phyloP scores from a whole-genome alignment of 2,329 filamentous ascomycete species.

The Xylaria arbuscula region DNA sequence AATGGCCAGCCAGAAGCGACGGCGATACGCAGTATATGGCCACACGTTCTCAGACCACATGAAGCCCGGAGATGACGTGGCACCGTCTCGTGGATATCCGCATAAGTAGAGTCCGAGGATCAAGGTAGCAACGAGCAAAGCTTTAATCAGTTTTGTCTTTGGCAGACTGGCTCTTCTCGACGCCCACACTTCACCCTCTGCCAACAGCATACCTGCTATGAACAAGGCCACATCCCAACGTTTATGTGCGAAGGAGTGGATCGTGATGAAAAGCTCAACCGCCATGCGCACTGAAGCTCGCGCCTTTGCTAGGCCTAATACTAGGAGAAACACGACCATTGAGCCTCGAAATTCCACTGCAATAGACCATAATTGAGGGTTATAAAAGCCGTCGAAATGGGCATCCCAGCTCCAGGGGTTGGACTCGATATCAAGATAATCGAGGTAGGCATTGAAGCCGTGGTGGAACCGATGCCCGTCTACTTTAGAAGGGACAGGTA shows the following conservation, averaged over 20 bases:
- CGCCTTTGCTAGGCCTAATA: conserved; percentile 47
- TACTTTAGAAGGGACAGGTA: conserved; percentile 43
- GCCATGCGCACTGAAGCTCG: conserved; percentile 44
- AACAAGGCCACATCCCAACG: conserved; percentile 49
- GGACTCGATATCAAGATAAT: conserved; percentile 48
- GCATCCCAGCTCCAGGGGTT: conserved; percentile 48
- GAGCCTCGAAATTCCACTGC: conserved; percentile 52
- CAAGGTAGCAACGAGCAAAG: conserved; percentile 40
- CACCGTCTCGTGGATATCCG: conserved; percentile 48
- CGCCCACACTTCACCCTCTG: conserved; percentile 45
- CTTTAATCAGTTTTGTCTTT: conserved; percentile 39
- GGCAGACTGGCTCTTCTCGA: conserved; percentile 41
- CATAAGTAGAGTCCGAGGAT: conserved; percentile 45
- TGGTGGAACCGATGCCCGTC: conserved; percentile 45
- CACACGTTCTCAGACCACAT: conserved; percentile 47
- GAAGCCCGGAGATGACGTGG: conserved; percentile 45
- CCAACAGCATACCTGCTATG: conserved; percentile 47
- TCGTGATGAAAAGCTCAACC: conserved; percentile 42
- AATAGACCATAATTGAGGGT: conserved; percentile 52
- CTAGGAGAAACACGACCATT: conserved; percentile 50
- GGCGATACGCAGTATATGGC: conserved; percentile 48
- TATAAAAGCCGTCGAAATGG: conserved; percentile 49
- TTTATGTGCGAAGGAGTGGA: conserved; percentile 46
- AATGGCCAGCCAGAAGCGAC: conserved; percentile 48
- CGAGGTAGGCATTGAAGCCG: conserved; percentile 44